Conservation (phyloP, 2,329 filamentous ascomycete species). For the Meredithiella fracta region DNA sequence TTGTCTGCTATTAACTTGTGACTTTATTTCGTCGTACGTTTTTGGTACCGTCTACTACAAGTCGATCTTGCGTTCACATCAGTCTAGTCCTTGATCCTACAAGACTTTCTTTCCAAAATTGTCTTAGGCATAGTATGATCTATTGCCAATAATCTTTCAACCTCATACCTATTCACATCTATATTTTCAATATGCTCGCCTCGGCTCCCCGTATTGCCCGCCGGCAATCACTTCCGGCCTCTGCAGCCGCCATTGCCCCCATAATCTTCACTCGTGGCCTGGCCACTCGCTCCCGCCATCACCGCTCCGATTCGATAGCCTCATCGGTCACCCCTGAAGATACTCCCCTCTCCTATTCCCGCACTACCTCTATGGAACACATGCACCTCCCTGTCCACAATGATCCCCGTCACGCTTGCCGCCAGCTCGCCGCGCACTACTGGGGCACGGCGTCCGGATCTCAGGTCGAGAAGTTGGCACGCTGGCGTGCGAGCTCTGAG, state of each 20-base stretch:
- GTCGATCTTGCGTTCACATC: too few relatives aligned
- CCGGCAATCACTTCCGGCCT: constrained; percentile 13
- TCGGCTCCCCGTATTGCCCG: constrained; percentile 11
- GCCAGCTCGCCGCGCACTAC: constrained; percentile 14
- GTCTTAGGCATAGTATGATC: background rate
- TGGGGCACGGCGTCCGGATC: constrained; percentile 13
- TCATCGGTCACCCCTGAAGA: background rate
- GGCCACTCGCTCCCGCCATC: constrained; percentile 12
- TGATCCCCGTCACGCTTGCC: constrained; percentile 11
- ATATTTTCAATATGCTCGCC: constrained; percentile 9
- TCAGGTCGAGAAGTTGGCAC: constrained; percentile 11
- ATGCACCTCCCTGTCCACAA: constrained; percentile 13
- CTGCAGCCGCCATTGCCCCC: constrained; percentile 9
- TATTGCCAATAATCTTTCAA: background rate
- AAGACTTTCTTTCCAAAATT: background rate
- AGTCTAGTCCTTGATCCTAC: too few relatives aligned
- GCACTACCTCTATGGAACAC: constrained; percentile 9
- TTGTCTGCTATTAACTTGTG: too few relatives aligned
- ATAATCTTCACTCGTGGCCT: constrained; percentile 10
- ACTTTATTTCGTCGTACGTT: too few relatives aligned
- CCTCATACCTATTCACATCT: background rate
- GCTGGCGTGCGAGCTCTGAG: constrained; percentile 14
- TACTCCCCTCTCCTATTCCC: constrained; percentile 5
- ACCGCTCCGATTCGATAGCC: background rate
- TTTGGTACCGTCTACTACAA: too few relatives aligned